A percentile compares a stretch with the other conserved stretches of the same genome.
Evolutionary conservation across 2,329 filamentous ascomycete genomes (phyloP).

Genomic region (Calonectria ilicicola): DNA sequence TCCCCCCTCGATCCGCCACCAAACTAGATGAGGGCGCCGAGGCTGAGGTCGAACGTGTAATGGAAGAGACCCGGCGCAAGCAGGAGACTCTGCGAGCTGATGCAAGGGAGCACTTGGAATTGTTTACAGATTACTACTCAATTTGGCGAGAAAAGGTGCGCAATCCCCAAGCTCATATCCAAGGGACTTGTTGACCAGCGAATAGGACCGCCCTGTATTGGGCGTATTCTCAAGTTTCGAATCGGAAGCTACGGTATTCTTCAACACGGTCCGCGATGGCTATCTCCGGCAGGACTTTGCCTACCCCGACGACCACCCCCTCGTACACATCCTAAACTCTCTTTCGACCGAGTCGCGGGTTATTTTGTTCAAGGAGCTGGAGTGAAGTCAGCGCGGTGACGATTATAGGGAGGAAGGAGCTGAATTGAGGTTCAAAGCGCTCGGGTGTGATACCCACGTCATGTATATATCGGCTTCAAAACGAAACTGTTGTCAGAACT

Average conservation of each 20-base stretch:
- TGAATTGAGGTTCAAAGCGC: neutral
- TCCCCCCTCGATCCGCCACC: neutral
- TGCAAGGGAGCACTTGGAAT: neutral
- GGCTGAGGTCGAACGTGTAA: neutral
- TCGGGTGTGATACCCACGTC: neutral
- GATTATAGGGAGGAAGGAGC: neutral
- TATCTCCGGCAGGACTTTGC: neutral
- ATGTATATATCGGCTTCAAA: neutral
- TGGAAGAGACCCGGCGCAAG: neutral
- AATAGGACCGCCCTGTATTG: neutral
- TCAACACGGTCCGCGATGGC: neutral
- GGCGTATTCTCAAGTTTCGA: neutral
- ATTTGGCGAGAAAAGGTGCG: constrained; percentile 2
- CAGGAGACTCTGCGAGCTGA: neutral
- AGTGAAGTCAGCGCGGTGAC: neutral
- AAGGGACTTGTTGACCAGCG: neutral
- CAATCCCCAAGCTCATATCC: neutral
- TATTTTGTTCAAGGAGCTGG: neutral
- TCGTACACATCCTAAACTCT: neutral
- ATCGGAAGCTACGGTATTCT: neutral
- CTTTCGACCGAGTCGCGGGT: neutral
- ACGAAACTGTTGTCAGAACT: neutral
- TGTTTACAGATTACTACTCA: neutral
- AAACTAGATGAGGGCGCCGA: neutral
- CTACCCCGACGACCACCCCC: neutral